These are phyloP conservation scores for Hirschfeldia incana DNA, from an alignment of 345 rosid species.

Conservation along the genomic window DNA sequence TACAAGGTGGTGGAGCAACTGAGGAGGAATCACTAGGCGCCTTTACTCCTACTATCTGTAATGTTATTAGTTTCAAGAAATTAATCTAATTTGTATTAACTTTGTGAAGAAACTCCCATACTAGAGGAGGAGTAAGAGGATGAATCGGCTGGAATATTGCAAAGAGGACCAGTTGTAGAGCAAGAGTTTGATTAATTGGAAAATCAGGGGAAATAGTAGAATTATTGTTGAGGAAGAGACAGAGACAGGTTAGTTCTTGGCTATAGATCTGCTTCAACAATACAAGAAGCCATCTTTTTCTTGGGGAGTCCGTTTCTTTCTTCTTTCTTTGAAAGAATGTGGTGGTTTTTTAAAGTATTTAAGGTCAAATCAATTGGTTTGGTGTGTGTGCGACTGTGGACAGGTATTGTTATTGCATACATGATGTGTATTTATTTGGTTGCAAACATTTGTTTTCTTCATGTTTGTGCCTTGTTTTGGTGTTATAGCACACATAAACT, in stretches of 20 bases:
- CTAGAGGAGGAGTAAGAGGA: slow-evolving; percentile 55
- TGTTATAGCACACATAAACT: neutral
- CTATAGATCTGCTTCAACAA: slow-evolving; percentile 53
- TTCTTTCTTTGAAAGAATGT: slow-evolving; percentile 11
- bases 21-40: slow-evolving; percentile 37
- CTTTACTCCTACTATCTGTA: slow-evolving; percentile 34
- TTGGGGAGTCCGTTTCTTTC: slow-evolving; percentile 37
- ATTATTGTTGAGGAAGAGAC: slow-evolving; percentile 65
- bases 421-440: slow-evolving; percentile 47
- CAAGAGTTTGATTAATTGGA: slow-evolving; percentile 69
- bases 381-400: slow-evolving; percentile 45
- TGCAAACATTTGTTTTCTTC: slow-evolving; percentile 37
- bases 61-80: neutral
- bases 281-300: slow-evolving; percentile 28
- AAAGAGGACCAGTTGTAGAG: slow-evolving; percentile 58
- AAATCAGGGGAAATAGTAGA: slow-evolving; percentile 43
- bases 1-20: slow-evolving; percentile 45
- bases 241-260: slow-evolving; percentile 63
- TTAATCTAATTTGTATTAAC: neutral
- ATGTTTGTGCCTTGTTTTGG: slow-evolving; percentile 25
- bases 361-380: slow-evolving; percentile 44
- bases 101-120: neutral
- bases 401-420: slow-evolving; percentile 43
- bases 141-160: slow-evolving; percentile 47
- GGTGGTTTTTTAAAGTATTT: slow-evolving; percentile 21